Evolutionary conservation across 306 rosid genomes (phyloP).

Genomic region (Carpinus fangiana): DNA sequence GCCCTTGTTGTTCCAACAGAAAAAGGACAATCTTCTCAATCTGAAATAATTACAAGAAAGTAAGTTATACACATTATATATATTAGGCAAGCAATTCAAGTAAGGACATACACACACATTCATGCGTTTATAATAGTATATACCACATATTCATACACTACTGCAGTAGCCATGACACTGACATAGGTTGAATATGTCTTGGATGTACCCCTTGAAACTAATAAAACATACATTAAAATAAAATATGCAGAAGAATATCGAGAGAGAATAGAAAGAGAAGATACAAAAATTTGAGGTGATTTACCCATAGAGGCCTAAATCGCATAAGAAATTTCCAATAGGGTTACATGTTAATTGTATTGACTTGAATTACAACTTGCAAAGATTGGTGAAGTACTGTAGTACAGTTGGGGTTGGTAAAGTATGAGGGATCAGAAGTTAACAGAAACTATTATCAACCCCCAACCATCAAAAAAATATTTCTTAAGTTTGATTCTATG

Average conservation of each 20-base stretch:
- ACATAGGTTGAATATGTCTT: not conserved
- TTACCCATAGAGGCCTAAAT: too few species aligned
- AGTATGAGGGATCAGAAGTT: too few species aligned
- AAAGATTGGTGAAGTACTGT: too few species aligned
- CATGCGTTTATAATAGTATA: not conserved
- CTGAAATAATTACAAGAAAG: slow-evolving; percentile 44
- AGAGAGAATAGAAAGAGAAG: too few species aligned
- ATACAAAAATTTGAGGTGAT: too few species aligned
- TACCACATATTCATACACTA: not conserved
- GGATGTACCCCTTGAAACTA: not conserved
- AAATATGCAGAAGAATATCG: too few species aligned
- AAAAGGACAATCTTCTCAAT: slow-evolving; percentile 94
- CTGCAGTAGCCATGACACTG: too few species aligned
- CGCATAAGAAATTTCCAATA: too few species aligned
- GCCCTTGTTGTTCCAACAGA: slow-evolving; percentile 97
- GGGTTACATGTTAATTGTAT: too few species aligned
- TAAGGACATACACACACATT: not conserved
- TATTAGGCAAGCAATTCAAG: not conserved
- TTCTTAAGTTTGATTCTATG: not conserved
- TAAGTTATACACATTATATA: slow-evolving; percentile 20
- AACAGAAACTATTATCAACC: not conserved
- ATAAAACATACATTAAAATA: too few species aligned
- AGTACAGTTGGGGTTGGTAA: too few species aligned
- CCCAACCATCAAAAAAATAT: not conserved
- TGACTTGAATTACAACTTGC: too few species aligned